Base-by-base conservation (phyloP, 2,329 filamentous ascomycete genomes). In the Penicillium vulpinum region DNA sequence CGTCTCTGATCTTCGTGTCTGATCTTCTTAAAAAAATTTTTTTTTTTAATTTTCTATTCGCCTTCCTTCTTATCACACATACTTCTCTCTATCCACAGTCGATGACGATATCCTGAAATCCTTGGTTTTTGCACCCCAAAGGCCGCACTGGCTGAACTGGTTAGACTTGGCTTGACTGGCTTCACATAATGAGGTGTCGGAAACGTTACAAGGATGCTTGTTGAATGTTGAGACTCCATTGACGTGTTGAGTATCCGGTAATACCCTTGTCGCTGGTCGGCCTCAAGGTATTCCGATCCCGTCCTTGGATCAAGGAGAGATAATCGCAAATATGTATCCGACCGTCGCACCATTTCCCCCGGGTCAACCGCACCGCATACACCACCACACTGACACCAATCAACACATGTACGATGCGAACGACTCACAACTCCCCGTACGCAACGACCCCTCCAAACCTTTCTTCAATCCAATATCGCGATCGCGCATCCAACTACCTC, bases 311-410 rank as follows among this genome's bases (percentile, higher is more conserved):
- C 38, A 39, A 56, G 43, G 53, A 60, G 31, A 53, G 56, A 49
- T 56, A 56, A 33, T 26, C 44, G 28, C 50, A 68, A 79, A 72
- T 50, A 81, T 81, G 79, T 76, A 79, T 72, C 78, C 79, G 62
- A 78, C 79, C 62, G 72, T 80, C 66, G 76, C 76, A 60, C 70
- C 75, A 48, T 76, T 75, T 44, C 73, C 75, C 58, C 71, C 73
- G 67, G 72, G 76, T 51, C 74, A 77, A 61, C 74, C 75, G 45
- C 75, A 77, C 44, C 74, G 73, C 58, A 60, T 73, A 29, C 68
- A 69, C 51, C 67, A 71, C 58, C 65, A 66, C 39, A 58, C 66
- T 58, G 73, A 75, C 59, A 48, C 65, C 29, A 63, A 71, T 51
- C 67, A 66, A 43, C 60, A 66, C 21, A 43, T 54, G 29, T 73